A percentile compares a stretch with the other conserved stretches of the same genome.
Evolutionary conservation across 345 rosid genomes (phyloP).

Genomic region (Diplotaxis tenuifolia): DNA sequence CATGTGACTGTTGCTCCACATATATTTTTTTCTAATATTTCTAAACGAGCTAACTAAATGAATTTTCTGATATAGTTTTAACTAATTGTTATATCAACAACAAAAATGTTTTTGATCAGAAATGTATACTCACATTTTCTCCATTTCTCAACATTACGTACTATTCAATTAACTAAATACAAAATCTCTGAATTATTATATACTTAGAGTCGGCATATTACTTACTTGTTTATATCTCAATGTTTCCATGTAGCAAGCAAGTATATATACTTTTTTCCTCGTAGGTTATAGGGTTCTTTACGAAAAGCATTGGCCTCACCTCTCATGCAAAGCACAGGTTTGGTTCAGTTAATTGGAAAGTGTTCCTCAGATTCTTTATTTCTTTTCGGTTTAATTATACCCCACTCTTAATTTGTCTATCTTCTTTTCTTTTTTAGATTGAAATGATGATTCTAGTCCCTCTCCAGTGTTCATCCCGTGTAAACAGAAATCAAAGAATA

Average conservation of each 20-base stretch:
- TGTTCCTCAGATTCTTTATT: constrained; percentile 27
- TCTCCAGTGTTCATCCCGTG: constrained; percentile 15
- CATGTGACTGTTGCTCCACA: constrained; percentile 27
- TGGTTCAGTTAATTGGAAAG: constrained; percentile 33
- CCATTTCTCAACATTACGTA: neutral
- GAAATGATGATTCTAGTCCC: constrained; percentile 27
- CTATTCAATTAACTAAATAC: neutral
- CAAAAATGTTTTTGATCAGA: neutral
- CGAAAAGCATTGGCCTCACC: constrained; percentile 26
- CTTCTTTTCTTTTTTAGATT: neutral
- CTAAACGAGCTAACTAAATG: neutral
- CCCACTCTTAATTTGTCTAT: constrained; percentile 1
- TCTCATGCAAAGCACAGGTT: constrained; percentile 36
- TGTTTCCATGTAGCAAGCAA: constrained; percentile 38
- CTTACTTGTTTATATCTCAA: constrained; percentile 5
- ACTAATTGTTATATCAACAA: neutral
- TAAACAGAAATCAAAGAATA: constrained; percentile 13
- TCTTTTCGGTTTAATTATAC: neutral
- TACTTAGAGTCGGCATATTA: constrained; percentile 3
- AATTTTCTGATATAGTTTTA: neutral
- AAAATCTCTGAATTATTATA: neutral
- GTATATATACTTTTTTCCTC: constrained; percentile 27
- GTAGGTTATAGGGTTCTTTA: constrained; percentile 36
- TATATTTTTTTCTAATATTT: neutral
- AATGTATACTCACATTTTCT: neutral